Base-by-base conservation (phyloP, 805 yeast species). In the Barnettozyma wickerhamii region DNA sequence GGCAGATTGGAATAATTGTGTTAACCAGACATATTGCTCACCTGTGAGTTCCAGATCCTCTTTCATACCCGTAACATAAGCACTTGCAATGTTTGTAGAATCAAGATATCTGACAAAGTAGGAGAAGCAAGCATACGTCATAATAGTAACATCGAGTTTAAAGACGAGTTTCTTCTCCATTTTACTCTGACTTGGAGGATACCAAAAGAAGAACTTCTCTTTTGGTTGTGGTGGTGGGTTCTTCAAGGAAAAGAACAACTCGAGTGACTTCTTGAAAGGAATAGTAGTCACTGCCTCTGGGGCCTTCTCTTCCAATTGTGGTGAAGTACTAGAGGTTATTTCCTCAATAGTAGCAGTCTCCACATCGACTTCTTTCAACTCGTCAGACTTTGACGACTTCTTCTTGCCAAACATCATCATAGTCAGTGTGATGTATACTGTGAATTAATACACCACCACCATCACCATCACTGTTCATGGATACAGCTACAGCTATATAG, bases 21-120 rank as follows among this genome's bases (percentile, higher is more conserved):
- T 33, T 9, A 78, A 67, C 36, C 38, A 42, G 21, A 38, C 40
- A 19, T 41, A 46, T 26, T 51, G 48, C 49, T 75, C 74, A 10
- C 81, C 79, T 32, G 64, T 51, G 64, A 81, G 67, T 3, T 65
- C 63, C 30, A 78, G 60, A 29, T 64, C 75, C 49, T 69, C 75
- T 46, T 68, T 58, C 71, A 79, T 65, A 6, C 81, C 79, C 21
- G 75, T 66, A 24, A 74, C 74, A 49, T 77, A 79, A 2, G 84
- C 84, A 51, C 77, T 74, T 38, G 70, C 68, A 38, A 79, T 58
- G 55, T 80, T 80, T 21, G 76, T 62, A 38, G 69, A 74, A 52
- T 80, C 85, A 42, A 80, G 56, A 43, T 68, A 72, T 53, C 77
- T 77, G 39, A 74, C 72, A 20, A 46, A 46, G 13, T 38, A 46